Evolutionary conservation across 2,329 filamentous ascomycete genomes (phyloP).

Genomic region (Coniochaeta sp.): DNA sequence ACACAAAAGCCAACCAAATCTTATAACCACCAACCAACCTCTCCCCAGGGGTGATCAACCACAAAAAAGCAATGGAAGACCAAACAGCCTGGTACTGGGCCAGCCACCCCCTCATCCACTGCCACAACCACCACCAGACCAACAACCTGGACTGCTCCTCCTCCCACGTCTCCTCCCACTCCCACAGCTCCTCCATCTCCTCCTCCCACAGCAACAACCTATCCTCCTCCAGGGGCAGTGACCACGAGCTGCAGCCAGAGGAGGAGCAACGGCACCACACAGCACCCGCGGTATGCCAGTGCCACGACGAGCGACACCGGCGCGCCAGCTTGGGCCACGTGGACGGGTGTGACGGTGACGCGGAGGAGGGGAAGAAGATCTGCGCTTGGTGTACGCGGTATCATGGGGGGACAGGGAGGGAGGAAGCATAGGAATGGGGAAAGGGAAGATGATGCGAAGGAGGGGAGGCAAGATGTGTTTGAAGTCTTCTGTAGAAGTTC

Average conservation of each 20-base stretch:
- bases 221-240: no score
- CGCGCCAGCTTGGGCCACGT: neutral
- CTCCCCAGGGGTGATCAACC: no score
- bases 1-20: no score
- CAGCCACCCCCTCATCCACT: neutral
- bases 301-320: neutral
- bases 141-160: neutral
- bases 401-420: neutral
- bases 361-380: neutral
- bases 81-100: slow-evolving; percentile 1
- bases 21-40: neutral
- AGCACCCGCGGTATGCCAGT: neutral
- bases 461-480: no score
- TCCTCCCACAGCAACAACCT: no score
- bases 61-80: neutral
- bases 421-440: neutral
- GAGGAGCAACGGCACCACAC: neutral
- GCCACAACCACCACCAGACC: neutral
- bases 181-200: no score
- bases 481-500: no score
- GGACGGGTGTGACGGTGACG: neutral
- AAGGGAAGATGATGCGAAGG: no score
- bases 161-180: no score
- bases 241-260: no score
- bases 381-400: neutral